Base-by-base conservation (phyloP, 2,329 filamentous ascomycete genomes). In the Penicillium sp. region DNA sequence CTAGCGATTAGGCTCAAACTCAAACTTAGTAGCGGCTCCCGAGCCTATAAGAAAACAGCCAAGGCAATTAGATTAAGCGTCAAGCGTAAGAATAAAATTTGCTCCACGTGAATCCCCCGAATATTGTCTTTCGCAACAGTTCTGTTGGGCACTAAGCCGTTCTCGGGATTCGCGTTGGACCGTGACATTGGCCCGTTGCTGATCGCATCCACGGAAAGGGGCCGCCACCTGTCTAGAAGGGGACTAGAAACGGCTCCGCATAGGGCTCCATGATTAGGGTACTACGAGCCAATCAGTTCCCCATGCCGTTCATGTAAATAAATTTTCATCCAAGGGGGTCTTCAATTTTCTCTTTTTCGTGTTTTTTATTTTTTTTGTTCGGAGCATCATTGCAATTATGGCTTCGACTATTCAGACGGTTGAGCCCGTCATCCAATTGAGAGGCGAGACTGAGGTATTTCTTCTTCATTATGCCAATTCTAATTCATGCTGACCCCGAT, bases 1-100 rank as follows among this genome's bases (percentile, higher is more conserved):
- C 53, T 57, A 57, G 49, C 25, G 44, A 52, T 47, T 55, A 55
- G 47, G 41, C 53, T 57, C 49, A 55, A 53, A 43, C 53, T 55
- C 46, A 55, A 55, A 50, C 50, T 16, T 49, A 51, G 44, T 42
- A 38, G 14, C 10, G 13, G 28, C 18, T 27, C 25, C 27, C 20
- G 27, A 35, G 13, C 55, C 55, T 50, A 57, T 56, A 41, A 38
- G 16, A 33, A 28, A 3, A 11, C 25, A 24, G 14, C 10, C 31
- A 30, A 41, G 45, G 44, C 46, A 45, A 55, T 50, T 33, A 48
- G 46, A 48, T 55, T 42, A 36, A 42, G 46, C 52, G 49, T 47
- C 49, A 55, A 36, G 38, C 13, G 18, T 36, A 30, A 45, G 27
- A 31, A 33, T 28, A 36, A 30, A 44, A 50, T 44, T 45, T 33